Percentiles rank a stretch among this genome's conserved stretches.
These are phyloP conservation scores for Calonectria crousiana DNA, from an alignment of 2,329 filamentous ascomycete genomes.

Conservation along the genomic window DNA sequence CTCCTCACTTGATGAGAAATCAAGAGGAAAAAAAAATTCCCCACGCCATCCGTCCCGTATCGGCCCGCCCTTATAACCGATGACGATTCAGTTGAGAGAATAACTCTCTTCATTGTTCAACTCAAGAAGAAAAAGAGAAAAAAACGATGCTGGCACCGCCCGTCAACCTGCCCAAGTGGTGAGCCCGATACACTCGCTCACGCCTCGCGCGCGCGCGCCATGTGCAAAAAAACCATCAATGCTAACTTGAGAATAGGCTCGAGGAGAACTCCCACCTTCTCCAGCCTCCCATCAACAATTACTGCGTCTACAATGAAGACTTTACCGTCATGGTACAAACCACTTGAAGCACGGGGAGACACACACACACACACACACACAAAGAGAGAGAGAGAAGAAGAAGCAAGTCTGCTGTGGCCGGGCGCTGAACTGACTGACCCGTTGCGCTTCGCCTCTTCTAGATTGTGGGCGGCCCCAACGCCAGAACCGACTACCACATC, in stretches of 20 bases:
- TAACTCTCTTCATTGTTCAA: background rate
- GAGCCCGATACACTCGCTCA: conserved; percentile 42
- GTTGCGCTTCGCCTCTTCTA: conserved; percentile 42
- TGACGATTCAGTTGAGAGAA: background rate
- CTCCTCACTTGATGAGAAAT: conserved; percentile 12
- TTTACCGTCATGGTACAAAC: conserved; percentile 80
- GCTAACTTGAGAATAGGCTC: conserved; percentile 70
- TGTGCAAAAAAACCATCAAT: too few species aligned
- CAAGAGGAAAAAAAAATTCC: background rate
- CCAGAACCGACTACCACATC: conserved; percentile 97
- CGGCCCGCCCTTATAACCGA: background rate
- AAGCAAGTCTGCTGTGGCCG: background rate
- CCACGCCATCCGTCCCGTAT: conserved; percentile 17
- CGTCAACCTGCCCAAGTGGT: conserved; percentile 71
- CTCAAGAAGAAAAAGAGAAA: background rate
- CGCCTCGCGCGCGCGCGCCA: too few species aligned
- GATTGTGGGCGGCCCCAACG: conserved; percentile 97
- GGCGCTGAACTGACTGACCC: background rate
- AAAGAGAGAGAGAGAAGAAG: background rate
- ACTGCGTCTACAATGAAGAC: conserved; percentile 90
- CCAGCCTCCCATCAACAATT: conserved; percentile 96
- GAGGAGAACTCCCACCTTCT: conserved; percentile 91
- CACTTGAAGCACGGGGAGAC: background rate
- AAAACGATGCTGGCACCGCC: conserved; percentile 61
- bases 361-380: background rate